Evolutionary conservation across 2,329 filamentous ascomycete genomes (phyloP), one percentile per base, ranked within the genome.

Genomic region (Penicillium vulpinum): DNA sequence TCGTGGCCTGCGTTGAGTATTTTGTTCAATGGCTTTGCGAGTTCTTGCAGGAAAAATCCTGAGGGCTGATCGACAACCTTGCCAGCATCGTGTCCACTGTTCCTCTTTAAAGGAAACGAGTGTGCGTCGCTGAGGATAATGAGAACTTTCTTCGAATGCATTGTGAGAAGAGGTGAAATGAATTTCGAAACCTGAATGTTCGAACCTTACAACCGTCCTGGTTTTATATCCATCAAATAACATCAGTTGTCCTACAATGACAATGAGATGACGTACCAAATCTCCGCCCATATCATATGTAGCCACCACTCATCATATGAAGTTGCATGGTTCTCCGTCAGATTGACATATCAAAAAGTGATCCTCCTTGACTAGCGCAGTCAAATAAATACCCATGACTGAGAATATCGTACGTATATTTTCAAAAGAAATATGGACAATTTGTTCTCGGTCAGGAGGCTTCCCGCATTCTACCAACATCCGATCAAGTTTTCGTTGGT

Each of bases 41-140:
- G 69, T 54, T 76, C 75, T 59, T 73, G 73, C 43, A 78, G 70
- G 63, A 76, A 75, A 62, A 70, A 75, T 13, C 73, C 73, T 0
- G 70, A 64, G 4, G 69, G 70, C 50, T 73, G 66, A 28, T 69
- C 54, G 53, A 69, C 57, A 9, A 55, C 57, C 51, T 73, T 63
- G 45, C 60, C 65, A 24, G 61, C 57, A 9, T 65, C 56, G 39
- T 58, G 21, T 24, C 65, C 62, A 29, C 56, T 59, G 29, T 60
- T 65, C 22, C 75, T 75, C 35, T 70, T 65, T 5, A 77, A 53
- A 5, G 73, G 68, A 51, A 78, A 75, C 49, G 72, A 70, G 57
- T 72, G 57, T 6, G 76, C 74, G 56, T 79, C 77, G 45, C 75
- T 78, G 56, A 80, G 70, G 61, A 79, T 64, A 59, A 80, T 77